Percentiles rank a stretch among this genome's conserved stretches.
Evolutionary conservation across 2,329 filamentous ascomycete species (phyloP).

Genomic region (Ceratocystis diversiconidia): DNA sequence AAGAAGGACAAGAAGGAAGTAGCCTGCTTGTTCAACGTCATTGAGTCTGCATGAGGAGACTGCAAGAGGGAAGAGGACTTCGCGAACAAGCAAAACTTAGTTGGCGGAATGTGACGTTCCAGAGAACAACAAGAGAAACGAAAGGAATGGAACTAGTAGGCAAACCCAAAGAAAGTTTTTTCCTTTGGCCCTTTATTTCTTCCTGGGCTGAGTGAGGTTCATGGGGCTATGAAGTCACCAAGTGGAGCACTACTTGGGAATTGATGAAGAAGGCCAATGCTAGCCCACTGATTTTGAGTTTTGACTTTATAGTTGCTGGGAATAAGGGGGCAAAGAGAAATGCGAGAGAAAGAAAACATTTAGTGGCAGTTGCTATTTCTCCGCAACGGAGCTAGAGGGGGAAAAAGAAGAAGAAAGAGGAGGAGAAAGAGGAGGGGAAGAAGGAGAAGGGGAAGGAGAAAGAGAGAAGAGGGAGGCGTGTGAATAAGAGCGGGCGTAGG

Average conservation of each 20-base stretch:
- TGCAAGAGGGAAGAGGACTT: neutral
- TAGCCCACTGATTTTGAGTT: neutral
- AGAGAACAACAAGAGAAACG: neutral
- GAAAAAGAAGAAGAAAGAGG: neutral
- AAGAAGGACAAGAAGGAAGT: conserved; percentile 8
- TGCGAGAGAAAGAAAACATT: neutral
- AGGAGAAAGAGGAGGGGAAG: neutral
- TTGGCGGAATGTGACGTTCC: neutral
- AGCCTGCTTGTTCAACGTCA: neutral
- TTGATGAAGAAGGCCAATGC: neutral
- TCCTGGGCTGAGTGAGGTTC: neutral
- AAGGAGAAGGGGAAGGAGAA: neutral
- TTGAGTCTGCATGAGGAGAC: neutral
- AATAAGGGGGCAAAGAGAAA: neutral
- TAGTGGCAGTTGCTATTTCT: conserved; percentile 1
- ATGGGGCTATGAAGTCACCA: conserved; percentile 10
- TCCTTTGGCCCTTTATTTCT: neutral
- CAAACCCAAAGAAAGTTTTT: neutral
- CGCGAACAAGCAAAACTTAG: neutral
- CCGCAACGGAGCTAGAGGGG: neutral
- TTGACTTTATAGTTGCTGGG: neutral
- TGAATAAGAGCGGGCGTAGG: neutral
- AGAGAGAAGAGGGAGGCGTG: neutral
- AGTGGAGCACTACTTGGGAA: neutral
- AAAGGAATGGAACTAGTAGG: neutral